These are phyloP conservation scores for Venturia aucupariae DNA, from an alignment of 2,329 filamentous ascomycete genomes.

Conservation along the genomic window DNA sequence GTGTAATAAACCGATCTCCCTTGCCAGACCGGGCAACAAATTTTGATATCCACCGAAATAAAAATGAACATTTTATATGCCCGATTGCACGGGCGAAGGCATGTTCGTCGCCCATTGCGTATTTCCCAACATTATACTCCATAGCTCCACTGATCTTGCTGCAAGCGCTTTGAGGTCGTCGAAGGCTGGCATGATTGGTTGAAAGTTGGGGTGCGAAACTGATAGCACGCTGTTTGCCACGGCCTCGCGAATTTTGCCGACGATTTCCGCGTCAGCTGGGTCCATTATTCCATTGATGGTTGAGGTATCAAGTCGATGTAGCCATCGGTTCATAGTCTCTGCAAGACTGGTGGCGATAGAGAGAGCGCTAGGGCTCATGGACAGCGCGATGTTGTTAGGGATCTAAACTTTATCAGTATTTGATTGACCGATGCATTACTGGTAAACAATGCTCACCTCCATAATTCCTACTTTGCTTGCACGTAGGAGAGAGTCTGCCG, in stretches of 20 bases:
- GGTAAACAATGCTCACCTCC: background rate
- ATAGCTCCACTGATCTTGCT: background rate
- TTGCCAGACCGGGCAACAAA: background rate
- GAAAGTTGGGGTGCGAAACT: background rate
- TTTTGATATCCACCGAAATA: background rate
- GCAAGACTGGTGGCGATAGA: background rate
- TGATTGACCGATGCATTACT: too few species aligned
- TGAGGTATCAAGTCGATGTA: background rate
- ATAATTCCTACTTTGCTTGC: background rate
- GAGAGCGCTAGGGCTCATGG: background rate
- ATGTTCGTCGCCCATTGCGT: background rate
- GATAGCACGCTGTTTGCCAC: conserved; percentile 1
- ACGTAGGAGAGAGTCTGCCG: background rate
- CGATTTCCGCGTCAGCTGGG: background rate
- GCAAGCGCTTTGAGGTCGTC: background rate
- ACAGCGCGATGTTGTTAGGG: background rate
- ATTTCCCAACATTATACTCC: conserved; percentile 4
- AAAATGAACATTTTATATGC: background rate
- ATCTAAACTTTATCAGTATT: background rate
- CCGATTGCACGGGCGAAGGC: background rate
- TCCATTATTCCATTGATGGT: background rate
- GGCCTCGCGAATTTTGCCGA: background rate
- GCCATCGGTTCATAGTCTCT: background rate
- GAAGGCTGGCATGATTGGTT: conserved; percentile 5
- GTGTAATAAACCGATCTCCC: background rate